A percentile compares a stretch with the other conserved stretches of the same genome.
Evolutionary conservation across 2,329 filamentous ascomycete species (phyloP).

Genomic region (Phialocephala sp.): DNA sequence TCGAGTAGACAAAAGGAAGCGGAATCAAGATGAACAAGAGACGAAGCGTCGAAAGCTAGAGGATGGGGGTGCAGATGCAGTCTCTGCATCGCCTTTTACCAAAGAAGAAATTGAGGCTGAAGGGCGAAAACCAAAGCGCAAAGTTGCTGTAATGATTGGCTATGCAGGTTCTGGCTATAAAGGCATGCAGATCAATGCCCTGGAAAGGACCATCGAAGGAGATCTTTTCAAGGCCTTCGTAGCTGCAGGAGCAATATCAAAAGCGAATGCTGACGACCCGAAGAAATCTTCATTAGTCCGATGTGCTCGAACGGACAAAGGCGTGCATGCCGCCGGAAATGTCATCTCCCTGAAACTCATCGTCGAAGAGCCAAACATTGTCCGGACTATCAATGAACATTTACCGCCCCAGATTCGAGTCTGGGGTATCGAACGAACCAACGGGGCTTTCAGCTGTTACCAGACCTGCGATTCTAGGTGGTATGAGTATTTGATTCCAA

Average conservation of each 20-base stretch:
- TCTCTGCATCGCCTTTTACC: conserved; percentile 55
- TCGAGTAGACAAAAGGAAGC: conserved; percentile 57
- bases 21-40: conserved; percentile 55
- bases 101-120: conserved; percentile 89
- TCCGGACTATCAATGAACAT: conserved; percentile 87
- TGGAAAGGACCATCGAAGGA: conserved; percentile 92
- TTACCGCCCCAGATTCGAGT: conserved; percentile 89
- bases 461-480: conserved; percentile 92
- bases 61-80: conserved; percentile 43
- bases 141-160: conserved; percentile 93
- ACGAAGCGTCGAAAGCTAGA: conserved; percentile 60
- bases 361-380: conserved; percentile 85
- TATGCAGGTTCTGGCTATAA: conserved; percentile 97
- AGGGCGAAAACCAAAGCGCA: conserved; percentile 87
- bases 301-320: conserved; percentile 96
- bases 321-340: conserved; percentile 94
- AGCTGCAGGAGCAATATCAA: conserved; percentile 89
- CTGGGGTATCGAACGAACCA: conserved; percentile 91
- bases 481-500: conserved; percentile 97
- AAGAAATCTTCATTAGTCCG: conserved; percentile 95
- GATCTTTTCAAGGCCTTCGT: conserved; percentile 94
- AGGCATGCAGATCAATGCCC: conserved; percentile 88
- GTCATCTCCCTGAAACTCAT: conserved; percentile 96
- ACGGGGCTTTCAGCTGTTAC: conserved; percentile 92
- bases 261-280: conserved; percentile 94